Percentiles rank a stretch among this genome's conserved stretches.
phyloP scores from a whole-genome alignment of 257 asterid genomes.

The Jacaranda mimosifolia region DNA sequence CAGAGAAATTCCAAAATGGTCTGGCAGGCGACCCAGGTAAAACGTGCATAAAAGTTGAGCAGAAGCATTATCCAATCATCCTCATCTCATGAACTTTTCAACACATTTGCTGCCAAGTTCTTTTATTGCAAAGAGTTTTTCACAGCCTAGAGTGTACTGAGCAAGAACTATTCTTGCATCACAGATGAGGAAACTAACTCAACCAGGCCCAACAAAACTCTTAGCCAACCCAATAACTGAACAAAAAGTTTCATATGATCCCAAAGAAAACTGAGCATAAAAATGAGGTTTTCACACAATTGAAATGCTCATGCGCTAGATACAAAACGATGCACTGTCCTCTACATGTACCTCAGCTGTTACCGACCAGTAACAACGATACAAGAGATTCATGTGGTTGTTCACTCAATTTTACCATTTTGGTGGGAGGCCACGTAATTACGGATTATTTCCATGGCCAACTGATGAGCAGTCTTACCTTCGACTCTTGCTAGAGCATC shows the following conservation, averaged over 20 bases:
- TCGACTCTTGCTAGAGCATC: slow-evolving; percentile 63
- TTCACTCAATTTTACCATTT: slow-evolving; percentile 60
- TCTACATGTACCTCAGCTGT: slow-evolving; percentile 35
- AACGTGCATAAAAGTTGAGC: neutral
- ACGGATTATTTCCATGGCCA: slow-evolving; percentile 88
- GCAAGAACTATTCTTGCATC: neutral
- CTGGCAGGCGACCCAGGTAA: neutral
- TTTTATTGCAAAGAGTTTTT: neutral
- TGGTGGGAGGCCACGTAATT: slow-evolving; percentile 75
- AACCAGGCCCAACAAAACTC: slow-evolving; percentile 9
- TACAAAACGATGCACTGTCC: slow-evolving; percentile 17
- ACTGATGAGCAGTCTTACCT: slow-evolving; percentile 79
- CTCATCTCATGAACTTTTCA: too few species aligned
- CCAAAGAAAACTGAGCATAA: slow-evolving; percentile 22
- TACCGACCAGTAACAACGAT: slow-evolving; percentile 48
- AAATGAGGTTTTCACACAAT: neutral
- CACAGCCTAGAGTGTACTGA: neutral
- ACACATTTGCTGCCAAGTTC: neutral
- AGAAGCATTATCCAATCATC: too few species aligned
- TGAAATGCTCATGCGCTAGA: slow-evolving; percentile 34
- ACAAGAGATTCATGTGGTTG: slow-evolving; percentile 22
- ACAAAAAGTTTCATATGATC: slow-evolving; percentile 6
- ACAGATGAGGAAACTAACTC: slow-evolving; percentile 18
- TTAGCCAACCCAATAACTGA: neutral
- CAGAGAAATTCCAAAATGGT: too few species aligned